phyloP scores from a whole-genome alignment of 805 yeast genomes.

The Yarrowia deformans region DNA sequence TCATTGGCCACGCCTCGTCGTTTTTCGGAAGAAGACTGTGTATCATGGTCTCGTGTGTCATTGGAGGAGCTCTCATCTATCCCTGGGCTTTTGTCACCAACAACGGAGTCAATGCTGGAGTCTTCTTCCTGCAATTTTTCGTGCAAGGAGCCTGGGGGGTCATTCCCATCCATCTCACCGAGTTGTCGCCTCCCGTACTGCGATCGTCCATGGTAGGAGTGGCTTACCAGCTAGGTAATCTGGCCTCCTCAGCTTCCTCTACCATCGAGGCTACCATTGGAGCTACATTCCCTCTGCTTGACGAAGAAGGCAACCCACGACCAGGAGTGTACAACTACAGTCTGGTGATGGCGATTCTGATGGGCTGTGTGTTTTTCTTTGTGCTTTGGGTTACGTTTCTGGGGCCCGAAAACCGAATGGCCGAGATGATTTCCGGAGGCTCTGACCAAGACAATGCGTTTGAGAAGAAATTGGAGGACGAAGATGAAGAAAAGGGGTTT shows the following conservation, averaged over 20 bases:
- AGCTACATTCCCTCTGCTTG: slow-evolving; percentile 43
- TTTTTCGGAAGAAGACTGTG: slow-evolving; percentile 14
- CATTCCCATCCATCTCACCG: slow-evolving; percentile 8
- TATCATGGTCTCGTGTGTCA: slow-evolving; percentile 4
- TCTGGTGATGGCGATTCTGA: slow-evolving; percentile 15
- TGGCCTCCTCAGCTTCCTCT: slow-evolving; percentile 72
- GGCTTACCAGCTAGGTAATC: slow-evolving; percentile 47
- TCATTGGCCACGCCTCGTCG: neutral
- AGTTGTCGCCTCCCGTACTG: slow-evolving; percentile 3
- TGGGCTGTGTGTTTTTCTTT: slow-evolving; percentile 19
- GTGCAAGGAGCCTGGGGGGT: slow-evolving; percentile 24
- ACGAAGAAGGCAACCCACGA: neutral
- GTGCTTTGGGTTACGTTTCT: slow-evolving; percentile 13
- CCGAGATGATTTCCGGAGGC: slow-evolving; percentile 7
- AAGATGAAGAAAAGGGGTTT: slow-evolving; percentile 5
- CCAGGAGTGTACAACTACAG: slow-evolving; percentile 18
- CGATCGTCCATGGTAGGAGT: slow-evolving; percentile 18
- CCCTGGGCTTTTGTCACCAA: slow-evolving; percentile 28
- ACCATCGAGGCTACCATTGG: slow-evolving; percentile 73
- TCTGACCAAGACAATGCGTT: neutral
- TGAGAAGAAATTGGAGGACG: slow-evolving; percentile 1
- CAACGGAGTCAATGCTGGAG: slow-evolving; percentile 9
- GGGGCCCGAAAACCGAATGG: slow-evolving; percentile 17
- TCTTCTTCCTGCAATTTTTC: slow-evolving; percentile 12
- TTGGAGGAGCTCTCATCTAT: slow-evolving; percentile 15